A percentile compares a stretch with the other conserved stretches of the same genome.
These are phyloP conservation scores for Spathaspora jeffriesii DNA, from an alignment of 1,139 yeast genomes.

Conservation along the genomic window DNA sequence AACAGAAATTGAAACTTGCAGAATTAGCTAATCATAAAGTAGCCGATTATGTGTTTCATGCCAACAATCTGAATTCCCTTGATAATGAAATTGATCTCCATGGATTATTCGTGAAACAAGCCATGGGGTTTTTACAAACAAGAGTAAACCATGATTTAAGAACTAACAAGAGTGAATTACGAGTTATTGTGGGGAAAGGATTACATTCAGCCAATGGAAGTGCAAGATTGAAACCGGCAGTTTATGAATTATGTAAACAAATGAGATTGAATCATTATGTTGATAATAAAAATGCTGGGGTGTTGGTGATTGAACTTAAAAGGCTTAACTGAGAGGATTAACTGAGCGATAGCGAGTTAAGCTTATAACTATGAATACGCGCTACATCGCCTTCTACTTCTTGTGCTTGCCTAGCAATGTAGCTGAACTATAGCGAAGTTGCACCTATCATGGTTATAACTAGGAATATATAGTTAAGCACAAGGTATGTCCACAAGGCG, in stretches of 20 bases:
- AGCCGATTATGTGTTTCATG: constrained; percentile 84
- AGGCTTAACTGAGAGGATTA: too few relatives aligned
- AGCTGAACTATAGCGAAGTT: too few relatives aligned
- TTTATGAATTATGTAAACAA: constrained; percentile 72
- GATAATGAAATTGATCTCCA: constrained; percentile 95
- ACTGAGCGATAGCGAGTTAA: too few relatives aligned
- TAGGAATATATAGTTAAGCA: too few relatives aligned
- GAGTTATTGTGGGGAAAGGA: constrained; percentile 93
- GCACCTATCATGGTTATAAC: too few relatives aligned
- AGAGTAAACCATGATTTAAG: constrained; percentile 68
- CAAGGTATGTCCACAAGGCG: too few relatives aligned
- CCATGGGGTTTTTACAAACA: constrained; percentile 70
- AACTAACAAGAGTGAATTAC: constrained; percentile 56
- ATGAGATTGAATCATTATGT: constrained; percentile 59
- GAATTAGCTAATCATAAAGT: too few relatives aligned
- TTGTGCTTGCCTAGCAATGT: too few relatives aligned
- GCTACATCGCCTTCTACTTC: too few relatives aligned
- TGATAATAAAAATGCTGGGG: constrained; percentile 78
- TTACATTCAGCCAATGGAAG: constrained; percentile 78
- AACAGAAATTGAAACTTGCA: too few relatives aligned
- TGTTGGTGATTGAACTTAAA: constrained; percentile 71
- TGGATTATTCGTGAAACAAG: constrained; percentile 90
- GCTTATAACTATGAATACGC: too few relatives aligned
- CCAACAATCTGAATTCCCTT: constrained; percentile 83
- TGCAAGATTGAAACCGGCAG: constrained; percentile 89